phyloP scores from a whole-genome alignment of 2,329 filamentous ascomycete genomes.

The Pseudogymnoascus sp. region DNA sequence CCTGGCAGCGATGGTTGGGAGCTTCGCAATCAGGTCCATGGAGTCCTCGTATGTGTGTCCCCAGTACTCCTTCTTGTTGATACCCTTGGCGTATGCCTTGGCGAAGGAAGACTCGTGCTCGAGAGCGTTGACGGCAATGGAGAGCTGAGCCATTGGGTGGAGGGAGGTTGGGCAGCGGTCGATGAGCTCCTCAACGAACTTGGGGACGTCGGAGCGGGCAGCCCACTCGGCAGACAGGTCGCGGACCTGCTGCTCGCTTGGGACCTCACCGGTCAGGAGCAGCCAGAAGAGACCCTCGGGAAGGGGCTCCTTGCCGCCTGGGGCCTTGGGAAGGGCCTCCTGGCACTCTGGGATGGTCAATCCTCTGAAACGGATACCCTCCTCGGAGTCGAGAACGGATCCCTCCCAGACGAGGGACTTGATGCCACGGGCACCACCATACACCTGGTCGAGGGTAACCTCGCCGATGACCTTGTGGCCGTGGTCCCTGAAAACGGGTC shows the following conservation, averaged over 20 bases:
- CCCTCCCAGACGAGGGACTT: slow-evolving; percentile 98
- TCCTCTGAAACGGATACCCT: slow-evolving; percentile 98
- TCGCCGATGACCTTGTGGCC: slow-evolving; percentile 94
- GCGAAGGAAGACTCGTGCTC: slow-evolving; percentile 97
- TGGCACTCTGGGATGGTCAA: slow-evolving; percentile 99
- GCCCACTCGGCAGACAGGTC: slow-evolving; percentile 98
- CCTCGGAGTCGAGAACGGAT: slow-evolving; percentile 95
- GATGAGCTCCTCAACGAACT: slow-evolving; percentile 98
- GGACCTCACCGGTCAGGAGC: slow-evolving; percentile 94
- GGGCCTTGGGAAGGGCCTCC: slow-evolving; percentile 92
- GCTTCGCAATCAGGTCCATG: slow-evolving; percentile 99
- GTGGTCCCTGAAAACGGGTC: slow-evolving; percentile 60
- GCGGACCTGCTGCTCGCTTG: slow-evolving; percentile 95
- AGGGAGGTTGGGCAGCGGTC: slow-evolving; percentile 98
- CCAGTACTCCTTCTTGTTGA: slow-evolving; percentile 99
- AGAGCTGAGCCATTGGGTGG: slow-evolving; percentile 99
- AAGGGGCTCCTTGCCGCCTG: slow-evolving; percentile 92
- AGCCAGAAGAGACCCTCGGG: slow-evolving; percentile 99
- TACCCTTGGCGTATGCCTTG: slow-evolving; percentile 97
- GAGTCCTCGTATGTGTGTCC: slow-evolving; percentile 98
- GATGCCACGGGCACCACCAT: slow-evolving; percentile 97
- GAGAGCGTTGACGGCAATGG: slow-evolving; percentile 91
- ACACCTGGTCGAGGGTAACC: slow-evolving; percentile 98
- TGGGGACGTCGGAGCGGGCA: slow-evolving; percentile 91
- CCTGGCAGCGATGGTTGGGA: slow-evolving; percentile 92